phyloP scores from a whole-genome alignment of 2,329 filamentous ascomycete species.

The Sporothrix luriei region DNA sequence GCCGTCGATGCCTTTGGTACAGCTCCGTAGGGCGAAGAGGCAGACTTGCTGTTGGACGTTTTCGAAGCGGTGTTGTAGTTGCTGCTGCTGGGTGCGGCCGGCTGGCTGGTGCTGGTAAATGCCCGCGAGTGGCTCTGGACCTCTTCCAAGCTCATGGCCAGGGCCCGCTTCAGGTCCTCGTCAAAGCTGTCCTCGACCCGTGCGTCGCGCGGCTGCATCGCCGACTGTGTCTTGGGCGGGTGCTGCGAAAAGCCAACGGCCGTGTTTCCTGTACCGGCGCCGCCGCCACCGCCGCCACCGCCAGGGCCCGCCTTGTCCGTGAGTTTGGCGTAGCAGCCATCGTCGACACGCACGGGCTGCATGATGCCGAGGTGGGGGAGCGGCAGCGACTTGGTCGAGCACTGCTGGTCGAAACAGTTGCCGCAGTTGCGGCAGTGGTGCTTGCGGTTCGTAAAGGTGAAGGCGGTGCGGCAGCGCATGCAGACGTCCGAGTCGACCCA shows the following conservation, averaged over 20 bases:
- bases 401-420: conserved; percentile 94
- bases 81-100: conserved; percentile 33
- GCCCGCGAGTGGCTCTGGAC: conserved; percentile 74
- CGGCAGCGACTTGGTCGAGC: conserved; percentile 84
- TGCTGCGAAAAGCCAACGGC: conserved; percentile 6
- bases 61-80: conserved; percentile 26
- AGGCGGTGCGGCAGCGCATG: conserved; percentile 93
- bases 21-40: conserved; percentile 32
- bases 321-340: conserved; percentile 89
- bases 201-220: conserved; percentile 88
- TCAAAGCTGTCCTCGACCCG: conserved; percentile 90
- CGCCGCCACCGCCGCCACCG: conserved; percentile 38
- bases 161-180: conserved; percentile 86
- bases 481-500: conserved; percentile 98
- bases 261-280: conserved; percentile 46
- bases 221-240: conserved; percentile 50
- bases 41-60: conserved; percentile 39
- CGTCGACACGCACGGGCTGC: conserved; percentile 89
- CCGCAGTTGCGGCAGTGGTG: conserved; percentile 98
- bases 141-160: conserved; percentile 97
- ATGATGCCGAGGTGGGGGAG: conserved; percentile 91
- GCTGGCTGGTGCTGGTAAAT: conserved; percentile 44
- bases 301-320: conserved; percentile 68
- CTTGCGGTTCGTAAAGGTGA: conserved; percentile 97
- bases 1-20: background rate